phyloP scores from a whole-genome alignment of 305 asterid species.

The Rubia peregrina region DNA sequence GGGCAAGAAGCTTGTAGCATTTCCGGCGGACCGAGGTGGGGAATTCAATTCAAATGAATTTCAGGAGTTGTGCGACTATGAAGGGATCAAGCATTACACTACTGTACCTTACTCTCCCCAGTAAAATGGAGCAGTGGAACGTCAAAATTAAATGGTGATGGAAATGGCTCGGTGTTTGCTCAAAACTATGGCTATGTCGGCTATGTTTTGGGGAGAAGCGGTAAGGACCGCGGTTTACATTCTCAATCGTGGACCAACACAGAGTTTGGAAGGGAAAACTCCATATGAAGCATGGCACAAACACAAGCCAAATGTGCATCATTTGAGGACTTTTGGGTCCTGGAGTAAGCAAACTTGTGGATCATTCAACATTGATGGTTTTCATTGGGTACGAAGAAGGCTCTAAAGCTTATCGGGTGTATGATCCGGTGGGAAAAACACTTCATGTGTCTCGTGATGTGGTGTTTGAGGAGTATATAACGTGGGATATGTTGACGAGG shows the following conservation, averaged over 20 bases:
- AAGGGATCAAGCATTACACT: too few species aligned
- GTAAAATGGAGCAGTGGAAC: too few species aligned
- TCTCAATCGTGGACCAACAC: background rate
- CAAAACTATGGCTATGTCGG: too few species aligned
- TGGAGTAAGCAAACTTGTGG: background rate
- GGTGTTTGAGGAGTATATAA: background rate
- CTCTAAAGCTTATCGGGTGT: background rate
- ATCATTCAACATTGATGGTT: background rate
- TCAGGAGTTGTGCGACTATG: too few species aligned
- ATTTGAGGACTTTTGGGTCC: background rate
- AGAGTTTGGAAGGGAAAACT: background rate
- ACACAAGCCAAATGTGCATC: background rate
- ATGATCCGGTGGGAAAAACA: background rate
- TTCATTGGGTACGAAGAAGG: background rate
- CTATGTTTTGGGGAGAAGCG: too few species aligned
- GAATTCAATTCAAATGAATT: too few species aligned
- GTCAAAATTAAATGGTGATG: too few species aligned
- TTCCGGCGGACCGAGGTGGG: too few species aligned
- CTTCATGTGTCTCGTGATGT: background rate
- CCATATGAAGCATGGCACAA: background rate
- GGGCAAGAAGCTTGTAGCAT: too few species aligned
- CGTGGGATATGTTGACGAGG: background rate
- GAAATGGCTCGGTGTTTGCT: too few species aligned
- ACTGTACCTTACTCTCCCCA: too few species aligned
- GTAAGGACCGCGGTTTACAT: too few species aligned